Evolutionary conservation across 768 basidiomycete species (phyloP), one percentile per base, ranked within the genome.

Genomic region (Collybia mongolica): DNA sequence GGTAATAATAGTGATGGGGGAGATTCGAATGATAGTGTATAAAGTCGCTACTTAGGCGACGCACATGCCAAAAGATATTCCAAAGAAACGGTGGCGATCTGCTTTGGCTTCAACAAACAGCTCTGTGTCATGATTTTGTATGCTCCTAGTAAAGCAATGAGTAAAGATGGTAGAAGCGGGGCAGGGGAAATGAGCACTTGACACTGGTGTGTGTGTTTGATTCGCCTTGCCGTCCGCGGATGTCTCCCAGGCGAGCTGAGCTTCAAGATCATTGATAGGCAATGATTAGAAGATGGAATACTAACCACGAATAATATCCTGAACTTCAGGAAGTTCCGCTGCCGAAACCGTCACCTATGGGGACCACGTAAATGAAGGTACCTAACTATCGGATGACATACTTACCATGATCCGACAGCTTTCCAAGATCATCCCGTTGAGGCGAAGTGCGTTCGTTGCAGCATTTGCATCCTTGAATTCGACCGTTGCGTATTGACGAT

Each of bases 401-500:
- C 74, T 48, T 60, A 82, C 83, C 22, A 73, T 61, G 15, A 83
- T 60, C 39, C 62, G 46, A 44, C 60, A 63, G 8, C 71, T 76
- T 6, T 65, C 59, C 24, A 85, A 60, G 5, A 39, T 28, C 6
- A 52, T 59, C 0, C 72, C 74, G 46, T 73, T 66, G 20, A 76
- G 57, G 9, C 54, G 49, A 44, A 83, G 60, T 11, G 84, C 84
- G 39, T 57, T 66, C 19, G 51, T 55, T 2, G 73, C 75, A 29
- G 72, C 72, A 5, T 46, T 40, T 24, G 65, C 54, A 15, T 71
- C 63, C 0, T 43, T 57, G 54, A 83, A 85, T 17, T 72, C 63
- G 5, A 86, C 54, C 5, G 73, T 72, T 18, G 80, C 85, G 54
- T 85, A 86, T 54, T 73, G 74, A 15, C 70, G 68, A 53, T 76